A percentile compares a stretch with the other conserved stretches of the same genome.
Evolutionary conservation across 1,284 basidiomycete genomes (phyloP).

Genomic region (Marasmius sp.): DNA sequence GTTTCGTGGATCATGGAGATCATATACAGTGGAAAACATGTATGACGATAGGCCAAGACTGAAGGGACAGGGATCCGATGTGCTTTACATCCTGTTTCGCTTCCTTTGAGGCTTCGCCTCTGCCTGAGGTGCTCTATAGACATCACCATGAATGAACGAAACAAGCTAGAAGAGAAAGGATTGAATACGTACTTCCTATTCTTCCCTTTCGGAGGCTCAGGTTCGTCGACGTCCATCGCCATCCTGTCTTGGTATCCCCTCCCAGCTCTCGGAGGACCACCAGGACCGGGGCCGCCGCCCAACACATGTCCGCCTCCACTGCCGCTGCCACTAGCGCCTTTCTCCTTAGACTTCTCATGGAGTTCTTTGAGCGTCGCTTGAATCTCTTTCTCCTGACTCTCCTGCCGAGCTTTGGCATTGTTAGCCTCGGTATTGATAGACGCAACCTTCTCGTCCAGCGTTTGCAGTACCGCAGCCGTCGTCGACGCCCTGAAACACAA

Average conservation of each 20-base stretch:
- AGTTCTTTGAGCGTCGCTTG: conserved; percentile 52
- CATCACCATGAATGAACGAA: conserved; percentile 4
- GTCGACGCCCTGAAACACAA: conserved; percentile 61
- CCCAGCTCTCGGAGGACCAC: conserved; percentile 17
- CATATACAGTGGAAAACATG: too few species aligned
- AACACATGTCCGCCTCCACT: conserved; percentile 21
- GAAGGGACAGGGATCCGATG: too few species aligned
- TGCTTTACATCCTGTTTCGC: conserved; percentile 38
- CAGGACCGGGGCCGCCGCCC: conserved; percentile 1
- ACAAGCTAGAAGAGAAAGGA: not conserved
- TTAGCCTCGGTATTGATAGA: conserved; percentile 41
- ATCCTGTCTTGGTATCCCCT: conserved; percentile 17
- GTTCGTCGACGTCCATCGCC: conserved; percentile 51
- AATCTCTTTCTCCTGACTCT: conserved; percentile 47
- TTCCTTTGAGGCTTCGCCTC: conserved; percentile 39
- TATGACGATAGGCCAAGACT: too few species aligned
- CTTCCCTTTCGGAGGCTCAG: conserved; percentile 27
- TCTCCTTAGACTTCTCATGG: conserved; percentile 49
- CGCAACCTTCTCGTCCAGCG: conserved; percentile 51
- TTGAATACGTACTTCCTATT: conserved; percentile 46
- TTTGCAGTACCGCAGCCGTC: conserved; percentile 53
- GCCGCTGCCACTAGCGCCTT: conserved; percentile 27
- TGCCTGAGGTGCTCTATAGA: conserved; percentile 29
- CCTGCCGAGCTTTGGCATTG: conserved; percentile 30
- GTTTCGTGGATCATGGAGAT: too few species aligned